These are phyloP conservation scores for Microbotryomycetes sp. DNA, from an alignment of 1,284 basidiomycete genomes.

Conservation along the genomic window DNA sequence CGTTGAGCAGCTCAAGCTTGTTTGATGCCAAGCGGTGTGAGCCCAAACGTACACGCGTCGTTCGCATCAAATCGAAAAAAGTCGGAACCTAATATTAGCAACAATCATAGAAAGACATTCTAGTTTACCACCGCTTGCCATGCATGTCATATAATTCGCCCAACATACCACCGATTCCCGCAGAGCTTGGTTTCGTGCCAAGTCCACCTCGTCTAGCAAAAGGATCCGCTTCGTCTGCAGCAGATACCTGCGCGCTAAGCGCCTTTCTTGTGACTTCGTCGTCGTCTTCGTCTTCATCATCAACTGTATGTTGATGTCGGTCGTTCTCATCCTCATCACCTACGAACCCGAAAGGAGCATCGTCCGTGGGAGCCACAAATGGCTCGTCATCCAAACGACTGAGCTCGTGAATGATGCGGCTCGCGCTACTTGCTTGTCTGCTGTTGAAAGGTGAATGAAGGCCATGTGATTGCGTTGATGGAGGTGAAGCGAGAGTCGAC, in stretches of 20 bases:
- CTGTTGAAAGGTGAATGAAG: no score
- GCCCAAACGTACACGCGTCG: no score
- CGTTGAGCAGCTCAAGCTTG: no score
- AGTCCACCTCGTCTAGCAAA: background rate
- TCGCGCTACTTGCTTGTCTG: background rate
- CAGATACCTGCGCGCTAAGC: background rate
- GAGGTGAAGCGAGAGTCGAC: no score
- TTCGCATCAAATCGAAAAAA: no score
- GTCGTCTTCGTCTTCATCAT: background rate
- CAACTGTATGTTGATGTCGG: background rate
- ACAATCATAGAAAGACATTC: no score
- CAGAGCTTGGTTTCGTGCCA: no score
- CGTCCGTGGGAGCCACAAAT: constrained; percentile 2
- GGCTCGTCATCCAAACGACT: background rate
- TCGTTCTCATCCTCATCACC: background rate
- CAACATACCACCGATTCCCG: background rate
- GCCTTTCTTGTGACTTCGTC: background rate
- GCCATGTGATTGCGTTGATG: no score
- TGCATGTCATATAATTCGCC: constrained; percentile 4
- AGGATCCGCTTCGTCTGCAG: background rate
- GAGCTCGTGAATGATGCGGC: background rate
- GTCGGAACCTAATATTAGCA: no score
- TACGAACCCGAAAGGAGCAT: background rate
- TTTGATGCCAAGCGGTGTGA: no score
- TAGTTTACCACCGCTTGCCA: constrained; percentile 4